Percentiles rank a stretch among this genome's conserved stretches.
phyloP scores from a whole-genome alignment of 345 rosid species.

The Durio zibethinus region DNA sequence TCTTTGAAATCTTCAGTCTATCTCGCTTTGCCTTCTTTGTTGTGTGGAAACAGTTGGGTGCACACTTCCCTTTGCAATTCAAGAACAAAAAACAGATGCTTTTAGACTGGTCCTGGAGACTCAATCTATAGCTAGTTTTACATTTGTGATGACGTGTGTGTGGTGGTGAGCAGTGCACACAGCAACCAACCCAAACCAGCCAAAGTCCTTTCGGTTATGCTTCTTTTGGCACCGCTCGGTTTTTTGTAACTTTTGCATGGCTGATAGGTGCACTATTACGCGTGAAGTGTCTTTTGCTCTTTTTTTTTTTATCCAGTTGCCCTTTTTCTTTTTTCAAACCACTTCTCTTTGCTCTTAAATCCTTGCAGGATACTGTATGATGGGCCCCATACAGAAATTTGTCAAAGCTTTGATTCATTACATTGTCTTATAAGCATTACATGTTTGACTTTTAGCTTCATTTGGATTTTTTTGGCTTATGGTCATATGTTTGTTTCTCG shows the following conservation, averaged over 20 bases:
- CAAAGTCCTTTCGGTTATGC: neutral
- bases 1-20: too few species aligned
- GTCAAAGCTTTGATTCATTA: neutral
- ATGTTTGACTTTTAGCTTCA: conserved; percentile 16
- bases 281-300: conserved; percentile 19
- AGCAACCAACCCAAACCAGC: neutral
- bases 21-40: too few species aligned
- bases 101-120: neutral
- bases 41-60: neutral
- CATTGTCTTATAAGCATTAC: neutral
- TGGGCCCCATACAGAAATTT: conserved; percentile 22
- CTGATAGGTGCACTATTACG: conserved; percentile 26
- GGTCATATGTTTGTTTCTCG: neutral
- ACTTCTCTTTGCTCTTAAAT: neutral
- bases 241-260: conserved; percentile 5
- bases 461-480: neutral
- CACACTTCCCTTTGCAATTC: neutral
- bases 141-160: neutral
- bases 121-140: neutral
- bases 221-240: conserved; percentile 19
- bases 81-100: neutral
- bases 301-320: neutral
- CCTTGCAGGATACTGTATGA: neutral
- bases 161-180: neutral
- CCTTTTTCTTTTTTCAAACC: too few species aligned